phyloP scores from a whole-genome alignment of 2,329 filamentous ascomycete genomes.

The Chaetomiaceae sp. region DNA sequence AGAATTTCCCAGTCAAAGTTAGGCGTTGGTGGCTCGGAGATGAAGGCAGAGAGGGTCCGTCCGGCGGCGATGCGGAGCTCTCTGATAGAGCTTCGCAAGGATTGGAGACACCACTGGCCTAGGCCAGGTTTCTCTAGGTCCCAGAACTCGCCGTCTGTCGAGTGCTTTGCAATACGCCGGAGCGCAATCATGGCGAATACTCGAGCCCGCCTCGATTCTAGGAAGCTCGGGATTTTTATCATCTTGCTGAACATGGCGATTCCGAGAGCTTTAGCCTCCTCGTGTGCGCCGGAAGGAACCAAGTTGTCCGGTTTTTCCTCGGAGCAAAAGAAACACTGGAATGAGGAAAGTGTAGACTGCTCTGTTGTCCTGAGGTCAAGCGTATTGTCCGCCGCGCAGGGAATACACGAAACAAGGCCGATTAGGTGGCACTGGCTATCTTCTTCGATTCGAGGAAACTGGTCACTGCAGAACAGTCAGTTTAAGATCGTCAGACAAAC shows the following conservation, averaged over 20 bases:
- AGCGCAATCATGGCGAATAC: constrained; percentile 69
- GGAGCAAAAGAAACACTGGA: constrained; percentile 23
- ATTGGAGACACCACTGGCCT: constrained; percentile 77
- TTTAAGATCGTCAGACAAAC: background rate
- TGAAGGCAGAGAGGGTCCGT: constrained; percentile 51
- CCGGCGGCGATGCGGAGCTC: constrained; percentile 81
- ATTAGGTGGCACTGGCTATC: constrained; percentile 27
- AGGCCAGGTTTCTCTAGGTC: constrained; percentile 63
- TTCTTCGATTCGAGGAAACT: constrained; percentile 23
- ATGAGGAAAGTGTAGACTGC: background rate
- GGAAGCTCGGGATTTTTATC: constrained; percentile 42
- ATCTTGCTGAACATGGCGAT: constrained; percentile 42
- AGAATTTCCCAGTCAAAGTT: constrained; percentile 40
- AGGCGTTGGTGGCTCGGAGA: constrained; percentile 44
- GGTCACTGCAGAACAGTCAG: constrained; percentile 1
- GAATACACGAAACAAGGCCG: constrained; percentile 50
- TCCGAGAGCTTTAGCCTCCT: constrained; percentile 3
- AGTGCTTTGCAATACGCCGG: constrained; percentile 65
- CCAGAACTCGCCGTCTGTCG: constrained; percentile 53
- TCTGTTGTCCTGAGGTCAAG: constrained; percentile 29
- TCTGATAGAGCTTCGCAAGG: constrained; percentile 75
- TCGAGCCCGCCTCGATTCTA: constrained; percentile 55
- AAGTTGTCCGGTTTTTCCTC: background rate
- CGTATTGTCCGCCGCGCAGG: constrained; percentile 51
- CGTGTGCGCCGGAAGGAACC: background rate